Evolutionary conservation across 2,329 filamentous ascomycete species (phyloP).

Genomic region (Aplosporella prunicola): DNA sequence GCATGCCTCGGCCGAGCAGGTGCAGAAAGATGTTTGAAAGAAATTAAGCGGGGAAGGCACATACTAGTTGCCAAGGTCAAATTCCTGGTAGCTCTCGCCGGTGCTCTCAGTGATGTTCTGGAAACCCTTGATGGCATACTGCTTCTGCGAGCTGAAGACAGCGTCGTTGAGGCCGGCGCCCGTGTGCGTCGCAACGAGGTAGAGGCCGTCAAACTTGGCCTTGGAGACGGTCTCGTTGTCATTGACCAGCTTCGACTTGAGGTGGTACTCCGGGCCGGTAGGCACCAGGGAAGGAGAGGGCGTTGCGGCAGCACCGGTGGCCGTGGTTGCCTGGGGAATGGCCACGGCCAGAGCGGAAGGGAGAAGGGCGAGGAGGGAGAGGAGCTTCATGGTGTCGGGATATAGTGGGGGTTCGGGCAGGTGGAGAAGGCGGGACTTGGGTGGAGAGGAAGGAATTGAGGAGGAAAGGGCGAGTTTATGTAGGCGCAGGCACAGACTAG

Average conservation of each 20-base stretch:
- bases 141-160: conserved; percentile 3
- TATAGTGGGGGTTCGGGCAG: background rate
- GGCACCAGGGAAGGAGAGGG: background rate
- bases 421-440: background rate
- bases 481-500: background rate
- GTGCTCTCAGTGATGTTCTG: conserved; percentile 9
- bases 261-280: conserved; percentile 6
- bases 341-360: conserved; percentile 4
- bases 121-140: conserved; percentile 3
- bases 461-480: no score
- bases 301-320: no score
- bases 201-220: conserved; percentile 9
- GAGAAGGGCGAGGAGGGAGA: background rate
- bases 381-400: conserved; percentile 4
- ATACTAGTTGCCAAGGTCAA: conserved; percentile 11
- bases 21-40: no score
- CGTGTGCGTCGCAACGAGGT: conserved; percentile 10
- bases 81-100: conserved; percentile 2
- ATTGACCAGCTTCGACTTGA: conserved; percentile 7
- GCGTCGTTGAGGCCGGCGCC: conserved; percentile 12
- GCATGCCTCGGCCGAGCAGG: no score
- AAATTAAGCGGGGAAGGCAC: no score
- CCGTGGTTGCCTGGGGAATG: conserved; percentile 6
- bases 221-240: conserved; percentile 4
- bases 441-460: background rate